These are phyloP conservation scores for Botrytis porri DNA, from an alignment of 2,329 filamentous ascomycete genomes.

Conservation along the genomic window DNA sequence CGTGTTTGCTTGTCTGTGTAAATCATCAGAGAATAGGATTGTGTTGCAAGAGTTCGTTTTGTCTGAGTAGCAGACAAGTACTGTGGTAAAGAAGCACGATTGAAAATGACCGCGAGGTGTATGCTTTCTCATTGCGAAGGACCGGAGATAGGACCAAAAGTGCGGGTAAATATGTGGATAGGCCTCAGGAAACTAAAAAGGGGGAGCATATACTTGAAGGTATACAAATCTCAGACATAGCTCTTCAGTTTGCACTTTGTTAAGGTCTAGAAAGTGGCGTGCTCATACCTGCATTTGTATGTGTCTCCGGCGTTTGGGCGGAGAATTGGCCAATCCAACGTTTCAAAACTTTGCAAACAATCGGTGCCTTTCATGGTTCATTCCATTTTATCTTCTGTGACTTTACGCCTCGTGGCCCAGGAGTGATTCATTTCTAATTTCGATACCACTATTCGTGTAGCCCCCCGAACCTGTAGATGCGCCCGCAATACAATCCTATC, in stretches of 20 bases:
- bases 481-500: slow-evolving; percentile 7
- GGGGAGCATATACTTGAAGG: neutral
- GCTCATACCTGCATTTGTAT: neutral
- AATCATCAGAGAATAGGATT: neutral
- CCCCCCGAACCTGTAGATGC: slow-evolving; percentile 8
- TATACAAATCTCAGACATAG: neutral
- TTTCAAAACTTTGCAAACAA: neutral
- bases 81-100: neutral
- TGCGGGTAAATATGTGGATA: neutral
- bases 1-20: neutral
- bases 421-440: neutral
- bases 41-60: neutral
- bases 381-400: neutral
- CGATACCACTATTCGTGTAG: neutral
- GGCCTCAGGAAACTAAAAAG: neutral
- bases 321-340: neutral
- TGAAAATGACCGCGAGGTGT: neutral
- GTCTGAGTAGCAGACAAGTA: neutral
- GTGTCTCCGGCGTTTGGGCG: neutral
- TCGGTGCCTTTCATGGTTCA: no score
- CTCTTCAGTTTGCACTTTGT: neutral
- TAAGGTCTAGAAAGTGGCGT: neutral
- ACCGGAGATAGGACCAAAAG: neutral
- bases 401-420: neutral
- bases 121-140: neutral